A percentile compares a stretch with the other conserved stretches of the same genome.
Conservation (phyloP, 1,284 basidiomycete species). For the Irpex sp. region DNA sequence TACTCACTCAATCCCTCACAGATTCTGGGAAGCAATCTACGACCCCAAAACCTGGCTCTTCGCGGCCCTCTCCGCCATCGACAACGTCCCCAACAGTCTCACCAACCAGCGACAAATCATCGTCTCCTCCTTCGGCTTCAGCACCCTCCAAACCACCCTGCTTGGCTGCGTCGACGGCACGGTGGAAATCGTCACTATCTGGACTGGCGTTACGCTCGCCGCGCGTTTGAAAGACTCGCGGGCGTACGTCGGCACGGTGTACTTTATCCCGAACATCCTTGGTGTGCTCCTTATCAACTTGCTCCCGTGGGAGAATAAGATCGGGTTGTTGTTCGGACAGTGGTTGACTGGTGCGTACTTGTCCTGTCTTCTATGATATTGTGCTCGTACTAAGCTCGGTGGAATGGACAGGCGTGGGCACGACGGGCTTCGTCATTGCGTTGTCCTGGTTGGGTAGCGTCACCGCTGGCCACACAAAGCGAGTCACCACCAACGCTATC, state of each 20-base stretch:
- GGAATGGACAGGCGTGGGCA: constrained; percentile 48
- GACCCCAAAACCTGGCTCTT: constrained; percentile 76
- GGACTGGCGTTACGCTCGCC: constrained; percentile 55
- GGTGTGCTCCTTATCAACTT: constrained; percentile 61
- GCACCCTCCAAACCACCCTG: constrained; percentile 60
- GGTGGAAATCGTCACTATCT: constrained; percentile 66
- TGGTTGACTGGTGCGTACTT: constrained; percentile 58
- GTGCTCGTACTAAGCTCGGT: not conserved
- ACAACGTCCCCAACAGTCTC: constrained; percentile 68
- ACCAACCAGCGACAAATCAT: constrained; percentile 71
- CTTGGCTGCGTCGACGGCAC: constrained; percentile 66
- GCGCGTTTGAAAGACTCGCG: constrained; percentile 53
- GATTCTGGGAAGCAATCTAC: constrained; percentile 60
- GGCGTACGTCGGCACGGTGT: constrained; percentile 58
- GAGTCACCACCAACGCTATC: constrained; percentile 63
- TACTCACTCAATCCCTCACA: constrained; percentile 21
- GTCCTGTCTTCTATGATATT: not conserved
- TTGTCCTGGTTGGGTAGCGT: constrained; percentile 65
- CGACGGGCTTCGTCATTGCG: constrained; percentile 66
- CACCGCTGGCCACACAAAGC: constrained; percentile 77
- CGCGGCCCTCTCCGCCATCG: constrained; percentile 57
- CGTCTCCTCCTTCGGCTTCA: constrained; percentile 67
- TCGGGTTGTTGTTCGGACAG: constrained; percentile 56
- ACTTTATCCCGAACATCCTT: constrained; percentile 60
- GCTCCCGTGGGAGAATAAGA: constrained; percentile 58